Base-by-base conservation (phyloP, 768 basidiomycete species). In the Termitomyces sp. region DNA sequence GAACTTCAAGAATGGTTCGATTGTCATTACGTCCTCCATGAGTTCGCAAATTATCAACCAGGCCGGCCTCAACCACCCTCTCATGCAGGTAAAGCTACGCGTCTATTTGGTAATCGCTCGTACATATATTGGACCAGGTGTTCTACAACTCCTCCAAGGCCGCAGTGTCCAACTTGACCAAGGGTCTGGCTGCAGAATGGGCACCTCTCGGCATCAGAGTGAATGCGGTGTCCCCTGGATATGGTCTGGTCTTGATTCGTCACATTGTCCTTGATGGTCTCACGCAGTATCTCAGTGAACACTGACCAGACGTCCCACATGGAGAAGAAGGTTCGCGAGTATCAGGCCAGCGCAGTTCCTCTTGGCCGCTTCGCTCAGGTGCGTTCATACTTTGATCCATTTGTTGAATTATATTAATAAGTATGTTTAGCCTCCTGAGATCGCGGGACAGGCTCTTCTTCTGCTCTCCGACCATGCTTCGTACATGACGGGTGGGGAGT, bases 141-240 rank as follows among this genome's bases (percentile, higher is more conserved):
- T 78, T 77, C 64, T 87, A 87, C 67, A 88, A 88, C 66, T 85
- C 86, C 0, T 87, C 86, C 48, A 88, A 88, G 70, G 86, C 82
- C 0, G 87, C 85, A 6, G 85, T 85, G 0, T 80, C 81, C 12
- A 79, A 80, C 58, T 72, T 88, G 4, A 69, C 75, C 1, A 85
- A 80, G 62, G 82, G 79, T 2, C 74, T 88, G 6, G 86, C 87
- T 3, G 78, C 83, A 0, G 87, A 88, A 67, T 88, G 87, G 85
- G 81, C 82, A 0, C 63, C 68, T 26, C 61, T 76, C 52, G 69
- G 67, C 6, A 87, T 88, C 50, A 74, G 84, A 7, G 83, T 85
- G 1, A 88, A 88, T 66, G 76, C 81, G 0, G 60, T 89, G 20
- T 84, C 82, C 9, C 87, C 87, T 0, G 87, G 87, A 20, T 88